Conservation (phyloP, 768 basidiomycete genomes). For the Rhodosporidiobolus sp. region DNA sequence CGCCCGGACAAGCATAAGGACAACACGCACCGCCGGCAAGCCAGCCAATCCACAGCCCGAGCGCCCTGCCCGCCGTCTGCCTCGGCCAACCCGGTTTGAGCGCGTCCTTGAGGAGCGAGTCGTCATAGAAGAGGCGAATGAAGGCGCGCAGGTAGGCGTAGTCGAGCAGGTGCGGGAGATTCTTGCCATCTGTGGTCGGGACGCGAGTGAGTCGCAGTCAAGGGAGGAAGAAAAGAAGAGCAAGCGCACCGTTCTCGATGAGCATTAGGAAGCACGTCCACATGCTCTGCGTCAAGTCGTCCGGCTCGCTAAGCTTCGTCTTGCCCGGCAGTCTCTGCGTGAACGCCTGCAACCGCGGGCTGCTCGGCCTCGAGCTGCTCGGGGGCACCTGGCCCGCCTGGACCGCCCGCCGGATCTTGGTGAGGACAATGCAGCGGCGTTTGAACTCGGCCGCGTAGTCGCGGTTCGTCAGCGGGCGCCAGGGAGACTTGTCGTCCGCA, state of each 20-base stretch:
- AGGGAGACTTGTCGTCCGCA: constrained; percentile 51
- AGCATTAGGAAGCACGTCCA: constrained; percentile 72
- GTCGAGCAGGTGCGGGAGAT: constrained; percentile 38
- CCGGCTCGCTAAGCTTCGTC: constrained; percentile 29
- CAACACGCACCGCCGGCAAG: constrained; percentile 30
- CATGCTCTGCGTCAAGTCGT: constrained; percentile 52
- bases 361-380: constrained; percentile 43
- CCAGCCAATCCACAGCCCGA: constrained; percentile 50
- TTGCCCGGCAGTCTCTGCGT: constrained; percentile 14
- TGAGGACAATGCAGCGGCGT: constrained; percentile 61
- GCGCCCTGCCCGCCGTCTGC: constrained; percentile 45
- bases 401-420: constrained; percentile 56
- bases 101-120: constrained; percentile 47
- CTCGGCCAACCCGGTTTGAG: constrained; percentile 49
- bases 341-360: constrained; percentile 33
- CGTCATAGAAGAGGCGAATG: constrained; percentile 47
- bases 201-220: not conserved
- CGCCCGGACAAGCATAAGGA: not conserved
- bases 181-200: constrained; percentile 19
- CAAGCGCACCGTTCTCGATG: constrained; percentile 61
- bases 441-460: constrained; percentile 62
- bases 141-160: constrained; percentile 44
- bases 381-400: constrained; percentile 41
- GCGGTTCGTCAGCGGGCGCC: constrained; percentile 52
- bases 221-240: not conserved